Evolutionary conservation across 768 basidiomycete species (phyloP).

Genomic region (Leucosporidium yakuticum): DNA sequence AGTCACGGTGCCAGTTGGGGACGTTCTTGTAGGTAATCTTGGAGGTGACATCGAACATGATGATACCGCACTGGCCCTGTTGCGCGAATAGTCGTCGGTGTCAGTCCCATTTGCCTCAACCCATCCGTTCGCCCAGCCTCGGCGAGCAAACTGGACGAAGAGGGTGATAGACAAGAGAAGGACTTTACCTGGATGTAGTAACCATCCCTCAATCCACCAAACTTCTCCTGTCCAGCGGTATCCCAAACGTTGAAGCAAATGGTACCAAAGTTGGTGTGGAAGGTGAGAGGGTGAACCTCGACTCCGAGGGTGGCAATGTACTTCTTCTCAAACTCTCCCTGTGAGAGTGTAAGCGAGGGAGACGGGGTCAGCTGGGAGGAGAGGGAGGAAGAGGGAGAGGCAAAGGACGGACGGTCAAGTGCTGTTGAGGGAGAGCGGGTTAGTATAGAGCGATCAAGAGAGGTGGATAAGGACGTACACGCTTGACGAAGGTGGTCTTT

Average conservation of each 20-base stretch:
- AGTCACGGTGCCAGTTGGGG: conserved; percentile 99
- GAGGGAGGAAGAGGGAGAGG: background rate
- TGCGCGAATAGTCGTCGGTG: conserved; percentile 61
- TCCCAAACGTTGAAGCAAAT: conserved; percentile 99
- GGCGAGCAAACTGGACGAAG: conserved; percentile 23
- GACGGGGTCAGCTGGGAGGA: background rate
- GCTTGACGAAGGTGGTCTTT: conserved; percentile 44
- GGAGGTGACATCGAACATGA: conserved; percentile 94
- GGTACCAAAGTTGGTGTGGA: conserved; percentile 97
- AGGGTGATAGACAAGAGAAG: background rate
- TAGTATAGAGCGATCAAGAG: background rate
- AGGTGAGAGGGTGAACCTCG: conserved; percentile 90
- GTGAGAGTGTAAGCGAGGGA: background rate
- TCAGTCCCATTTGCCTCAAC: background rate
- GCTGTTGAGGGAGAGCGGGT: conserved; percentile 1
- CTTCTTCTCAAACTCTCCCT: conserved; percentile 99
- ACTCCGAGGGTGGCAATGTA: conserved; percentile 87
- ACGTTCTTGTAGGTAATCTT: conserved; percentile 99
- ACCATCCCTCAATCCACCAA: conserved; percentile 94
- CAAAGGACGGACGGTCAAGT: conserved; percentile 31
- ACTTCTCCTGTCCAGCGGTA: conserved; percentile 99
- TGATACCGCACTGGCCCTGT: conserved; percentile 98
- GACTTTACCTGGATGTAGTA: conserved; percentile 77
- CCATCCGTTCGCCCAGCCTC: background rate
- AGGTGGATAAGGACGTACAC: conserved; percentile 3